Evolutionary conservation across 2,329 filamentous ascomycete species (phyloP).

Genomic region (Penicillium sp.): DNA sequence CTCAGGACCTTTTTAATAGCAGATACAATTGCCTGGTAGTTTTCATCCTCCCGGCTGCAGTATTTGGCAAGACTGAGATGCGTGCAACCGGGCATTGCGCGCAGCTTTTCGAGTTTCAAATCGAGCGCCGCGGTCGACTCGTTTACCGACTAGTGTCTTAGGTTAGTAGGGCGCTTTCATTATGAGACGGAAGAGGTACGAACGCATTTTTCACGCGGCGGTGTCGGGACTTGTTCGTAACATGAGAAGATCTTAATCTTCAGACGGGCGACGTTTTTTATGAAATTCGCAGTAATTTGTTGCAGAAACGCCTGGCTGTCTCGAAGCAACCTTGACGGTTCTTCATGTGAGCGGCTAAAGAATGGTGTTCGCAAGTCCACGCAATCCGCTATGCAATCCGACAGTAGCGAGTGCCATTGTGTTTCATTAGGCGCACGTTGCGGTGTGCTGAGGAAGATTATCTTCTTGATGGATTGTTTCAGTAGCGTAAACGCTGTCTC

Average conservation of each 20-base stretch:
- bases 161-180: not conserved
- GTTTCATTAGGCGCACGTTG: not conserved
- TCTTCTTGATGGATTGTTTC: not conserved
- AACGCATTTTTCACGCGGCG: not conserved
- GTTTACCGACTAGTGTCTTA: not conserved
- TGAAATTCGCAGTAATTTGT: not conserved
- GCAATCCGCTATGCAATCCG: not conserved
- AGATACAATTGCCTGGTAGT: not conserved
- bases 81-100: not conserved
- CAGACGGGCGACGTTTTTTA: not conserved
- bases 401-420: not conserved
- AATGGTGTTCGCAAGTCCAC: not conserved
- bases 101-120: not conserved
- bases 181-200: not conserved
- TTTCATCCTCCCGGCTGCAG: not conserved
- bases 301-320: not conserved
- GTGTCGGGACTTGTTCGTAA: not conserved
- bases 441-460: conserved; percentile 1
- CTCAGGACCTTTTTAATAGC: not conserved
- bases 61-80: not conserved
- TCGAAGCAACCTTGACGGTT: not conserved
- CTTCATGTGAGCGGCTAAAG: not conserved
- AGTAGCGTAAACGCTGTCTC: not conserved
- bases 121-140: not conserved
- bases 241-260: conserved; percentile 1